Evolutionary conservation across 805 yeast species (phyloP), one percentile per base, ranked within the genome.

Genomic region (Sugiyamaella qingdaonensis): DNA sequence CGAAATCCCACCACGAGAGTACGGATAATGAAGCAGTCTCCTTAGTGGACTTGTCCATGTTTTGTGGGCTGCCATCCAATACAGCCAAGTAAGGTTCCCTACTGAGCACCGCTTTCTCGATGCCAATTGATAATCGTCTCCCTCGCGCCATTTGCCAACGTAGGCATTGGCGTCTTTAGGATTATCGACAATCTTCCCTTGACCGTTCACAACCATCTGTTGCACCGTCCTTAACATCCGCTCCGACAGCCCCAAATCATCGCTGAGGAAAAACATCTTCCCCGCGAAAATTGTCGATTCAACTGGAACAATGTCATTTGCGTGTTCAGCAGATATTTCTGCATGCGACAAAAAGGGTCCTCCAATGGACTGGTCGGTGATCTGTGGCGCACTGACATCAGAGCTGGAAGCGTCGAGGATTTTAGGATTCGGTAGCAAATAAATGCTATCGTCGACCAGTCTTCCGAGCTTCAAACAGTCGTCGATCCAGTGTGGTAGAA

Each of bases 401-500:
- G 33, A 24, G 3, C 27, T 16, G 11, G n/a, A 24, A 14, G 37
- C 24, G 11, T 24, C 33, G 14, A 60, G 54, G 4, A 62, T 32
- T 8, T 57, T 51, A 1, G 72, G 67, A 39, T 65, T 67, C 37
- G 76, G 73, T n/a, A 84, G 65, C 14, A 77, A 59, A 63, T 85
- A 87, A 1, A 78, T 77, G 0, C 64, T 54, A 50, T 81, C 91
- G 50, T 78, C 78, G 10, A 85, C 66, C 48, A 69, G 74, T 45
- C 73, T 65, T 27, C 81, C 74, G 36, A 75, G 64, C 51, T 77
- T 79, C 56, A 87, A 72, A 63, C 91, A 85, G 54, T 80, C 86
- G 49, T 84, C 83, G 11, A 91, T 68, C 97, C 96, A 92, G 18
- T 81, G 79, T 0, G 96, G 95, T 2, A 78, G 72, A 2, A 91